Base-by-base conservation (phyloP, 2,329 filamentous ascomycete species). In the Xylariales sp. region DNA sequence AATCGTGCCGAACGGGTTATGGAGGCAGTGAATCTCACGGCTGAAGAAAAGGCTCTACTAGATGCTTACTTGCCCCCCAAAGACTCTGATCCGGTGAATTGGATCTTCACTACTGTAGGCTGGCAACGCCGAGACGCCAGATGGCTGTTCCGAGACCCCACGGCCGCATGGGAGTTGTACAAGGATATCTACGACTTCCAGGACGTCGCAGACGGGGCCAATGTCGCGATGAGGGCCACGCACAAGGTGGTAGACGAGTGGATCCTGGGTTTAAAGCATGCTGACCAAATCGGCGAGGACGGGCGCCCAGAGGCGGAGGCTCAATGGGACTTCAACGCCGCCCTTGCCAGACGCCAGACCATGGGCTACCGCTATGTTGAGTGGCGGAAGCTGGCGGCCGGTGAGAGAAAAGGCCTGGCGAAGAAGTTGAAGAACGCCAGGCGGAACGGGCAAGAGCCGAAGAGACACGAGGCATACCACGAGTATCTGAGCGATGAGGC, bases 131-230 rank as follows among this genome's bases (percentile, higher is more conserved):
- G 64, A 14, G 58, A 66, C 3, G 64, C 58, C 4, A 43, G 30
- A 30, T 62, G 64, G 58, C 58, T 66, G 3, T 66, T 66, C 48
- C 58, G 64, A 7, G 46, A 67, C 41, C 59, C 64, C 2, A 18
- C n/a, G 23, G 39, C 46, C 3, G 58, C 64, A 30, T 62, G 65
- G 65, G 49, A 50, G 6, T 3, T 61, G 4, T 64, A 64, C 30
- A 53, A 57, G n/a, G 60, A 64, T 5, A 57, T 64, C 23, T 56
- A 52, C 49, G 28, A 52, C 18, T 55, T 64, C 54, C 16, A 59
- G 8, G 39, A 34, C 8, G 41, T 55, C 32, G 59, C 46, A 1
- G 32, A 60, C 3, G 14, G 18, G 0, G n/a, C 53, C 8, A 32
- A n/a, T 8, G 36, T 55, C 5, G n/a, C 46, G n/a, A 18, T 62